Evolutionary conservation across 2,329 filamentous ascomycete species (phyloP).

Genomic region (Pseudogymnoascus sp.): DNA sequence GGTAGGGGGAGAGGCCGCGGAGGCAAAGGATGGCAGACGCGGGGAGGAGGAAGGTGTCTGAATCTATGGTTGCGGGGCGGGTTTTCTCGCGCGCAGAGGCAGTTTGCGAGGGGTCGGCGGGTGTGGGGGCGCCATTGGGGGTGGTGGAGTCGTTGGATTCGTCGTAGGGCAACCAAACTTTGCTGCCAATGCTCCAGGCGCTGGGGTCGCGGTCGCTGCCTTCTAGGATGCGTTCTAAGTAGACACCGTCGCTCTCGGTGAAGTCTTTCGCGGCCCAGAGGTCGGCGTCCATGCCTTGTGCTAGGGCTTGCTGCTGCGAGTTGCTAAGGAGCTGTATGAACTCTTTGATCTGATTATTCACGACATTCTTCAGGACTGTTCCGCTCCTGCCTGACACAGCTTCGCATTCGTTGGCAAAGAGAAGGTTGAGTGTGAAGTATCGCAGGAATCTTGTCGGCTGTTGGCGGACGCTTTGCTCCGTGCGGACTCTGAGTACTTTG

Average conservation of each 20-base stretch:
- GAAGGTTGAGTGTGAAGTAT: slow-evolving; percentile 72
- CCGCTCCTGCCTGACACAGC: slow-evolving; percentile 73
- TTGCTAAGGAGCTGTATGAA: slow-evolving; percentile 67
- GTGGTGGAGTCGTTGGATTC: slow-evolving; percentile 19
- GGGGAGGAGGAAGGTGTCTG: slow-evolving; percentile 77
- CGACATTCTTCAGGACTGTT: slow-evolving; percentile 64
- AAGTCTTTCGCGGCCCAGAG: slow-evolving; percentile 75
- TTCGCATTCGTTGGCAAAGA: slow-evolving; percentile 81
- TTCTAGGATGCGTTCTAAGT: slow-evolving; percentile 57
- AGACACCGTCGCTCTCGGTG: slow-evolving; percentile 46
- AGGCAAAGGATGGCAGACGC: slow-evolving; percentile 75
- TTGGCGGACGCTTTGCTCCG: slow-evolving; percentile 61
- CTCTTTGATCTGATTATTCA: slow-evolving; percentile 73
- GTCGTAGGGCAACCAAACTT: slow-evolving; percentile 45
- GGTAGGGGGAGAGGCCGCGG: slow-evolving; percentile 69
- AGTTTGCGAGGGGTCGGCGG: slow-evolving; percentile 16
- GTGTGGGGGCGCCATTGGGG: slow-evolving; percentile 32
- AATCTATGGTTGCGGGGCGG: slow-evolving; percentile 68
- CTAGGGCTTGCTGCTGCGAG: slow-evolving; percentile 63
- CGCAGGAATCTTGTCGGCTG: slow-evolving; percentile 63
- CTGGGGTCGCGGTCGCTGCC: slow-evolving; percentile 62
- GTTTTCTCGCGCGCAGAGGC: slow-evolving; percentile 48
- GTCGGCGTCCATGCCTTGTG: slow-evolving; percentile 69
- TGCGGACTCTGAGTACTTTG: slow-evolving; percentile 67
- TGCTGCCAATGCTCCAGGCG: slow-evolving; percentile 54